Evolutionary conservation across 768 basidiomycete genomes (phyloP), one percentile per base, ranked within the genome.

Genomic region (Tephrocybe rancida): DNA sequence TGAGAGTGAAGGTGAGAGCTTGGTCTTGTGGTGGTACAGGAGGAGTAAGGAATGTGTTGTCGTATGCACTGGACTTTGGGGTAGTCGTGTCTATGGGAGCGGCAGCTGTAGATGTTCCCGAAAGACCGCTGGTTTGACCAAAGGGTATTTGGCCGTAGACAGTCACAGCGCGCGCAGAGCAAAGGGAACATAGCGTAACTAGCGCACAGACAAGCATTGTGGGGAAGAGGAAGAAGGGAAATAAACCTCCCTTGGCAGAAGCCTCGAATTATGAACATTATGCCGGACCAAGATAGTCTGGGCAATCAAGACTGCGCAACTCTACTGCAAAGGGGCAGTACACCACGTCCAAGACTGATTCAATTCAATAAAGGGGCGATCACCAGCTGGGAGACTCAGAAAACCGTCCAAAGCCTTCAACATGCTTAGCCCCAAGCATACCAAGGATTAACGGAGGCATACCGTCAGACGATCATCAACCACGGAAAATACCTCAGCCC

Each of bases 21-120:
- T 73, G 56, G 3, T 78, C 78, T 43, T 57, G 67, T 1, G 82
- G 81, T 5, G 80, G 57, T 3, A 78, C 63, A 5, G 83, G 84
- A 1, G 84, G 72, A 11, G 55, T 66, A 10, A 87, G 71, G 6
- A 71, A 55, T 0, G 77, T 77, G 35, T 73, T 66, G 64, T 86
- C 77, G 61, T 83, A 83, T 0, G 79, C 78, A 72, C 22, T 22
- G 11, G 21, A 24, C 10, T 24, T 24, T 22, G 42, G 58, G 22
- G 70, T 62, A 0, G 70, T 56, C 9, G 72, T 69, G 9, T 68
- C 62, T 25, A 52, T 18, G 18, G 39, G 34, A 8, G 29, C 34
- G n/a, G 21, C 61, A 5, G 42, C 42, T 9, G 70, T 66, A 43
- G 44, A 25, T n/a, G 57, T 38, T 19, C 10, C 25, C 21, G 50